A percentile compares a stretch with the other conserved stretches of the same genome.
phyloP scores from a whole-genome alignment of 2,329 filamentous ascomycete species.

The Diaporthe nobilis region DNA sequence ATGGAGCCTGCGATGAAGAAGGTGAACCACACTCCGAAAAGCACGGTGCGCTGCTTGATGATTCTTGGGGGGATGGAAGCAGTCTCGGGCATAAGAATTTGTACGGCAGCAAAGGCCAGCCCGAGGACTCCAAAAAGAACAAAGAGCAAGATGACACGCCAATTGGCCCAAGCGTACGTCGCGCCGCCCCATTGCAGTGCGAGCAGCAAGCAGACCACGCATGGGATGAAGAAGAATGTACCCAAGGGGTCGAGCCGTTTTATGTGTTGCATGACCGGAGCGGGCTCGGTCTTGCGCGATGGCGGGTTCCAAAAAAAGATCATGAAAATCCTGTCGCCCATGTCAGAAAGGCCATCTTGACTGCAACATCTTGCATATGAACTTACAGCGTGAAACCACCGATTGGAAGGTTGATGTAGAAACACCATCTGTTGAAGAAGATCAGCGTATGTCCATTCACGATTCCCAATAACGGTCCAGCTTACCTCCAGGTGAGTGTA shows the following conservation, averaged over 20 bases:
- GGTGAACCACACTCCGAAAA: conserved; percentile 61
- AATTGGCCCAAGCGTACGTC: conserved; percentile 65
- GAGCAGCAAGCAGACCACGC: conserved; percentile 71
- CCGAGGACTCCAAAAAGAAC: conserved; percentile 63
- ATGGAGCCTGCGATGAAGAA: conserved; percentile 64
- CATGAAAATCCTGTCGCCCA: conserved; percentile 54
- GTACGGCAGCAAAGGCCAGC: conserved; percentile 64
- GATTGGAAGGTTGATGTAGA: conserved; percentile 71
- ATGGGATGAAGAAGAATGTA: conserved; percentile 71
- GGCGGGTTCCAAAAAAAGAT: conserved; percentile 63
- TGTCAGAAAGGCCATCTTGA: background rate
- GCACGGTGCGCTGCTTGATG: conserved; percentile 68
- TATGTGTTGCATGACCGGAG: conserved; percentile 58
- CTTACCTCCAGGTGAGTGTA: conserved; percentile 61
- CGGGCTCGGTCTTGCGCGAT: conserved; percentile 48
- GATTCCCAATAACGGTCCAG: background rate
- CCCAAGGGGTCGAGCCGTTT: conserved; percentile 71
- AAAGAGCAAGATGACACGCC: conserved; percentile 68
- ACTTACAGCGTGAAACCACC: conserved; percentile 62
- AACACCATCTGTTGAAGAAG: conserved; percentile 61
- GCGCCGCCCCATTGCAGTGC: conserved; percentile 75
- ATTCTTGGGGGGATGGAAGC: conserved; percentile 70
- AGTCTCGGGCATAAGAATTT: conserved; percentile 67
- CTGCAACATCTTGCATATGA: no score
- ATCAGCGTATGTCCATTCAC: background rate